A percentile compares a stretch with the other conserved stretches of the same genome.
phyloP scores from a whole-genome alignment of 768 basidiomycete species.

The Cytidiella melzeri region DNA sequence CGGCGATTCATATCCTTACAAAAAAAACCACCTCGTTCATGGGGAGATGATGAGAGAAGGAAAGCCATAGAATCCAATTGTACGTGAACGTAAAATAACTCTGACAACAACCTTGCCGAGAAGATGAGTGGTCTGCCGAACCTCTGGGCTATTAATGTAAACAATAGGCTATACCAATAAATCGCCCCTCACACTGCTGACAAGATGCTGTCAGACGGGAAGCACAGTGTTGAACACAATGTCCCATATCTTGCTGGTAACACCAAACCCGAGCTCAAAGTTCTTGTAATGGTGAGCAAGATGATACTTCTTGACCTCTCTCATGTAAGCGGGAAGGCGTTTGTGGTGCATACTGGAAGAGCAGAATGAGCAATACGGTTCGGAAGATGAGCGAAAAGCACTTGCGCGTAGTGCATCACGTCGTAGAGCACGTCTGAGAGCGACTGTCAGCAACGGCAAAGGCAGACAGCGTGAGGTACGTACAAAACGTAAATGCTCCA shows the following conservation, averaged over 20 bases:
- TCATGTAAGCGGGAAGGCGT: constrained; percentile 76
- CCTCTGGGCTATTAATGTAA: no score
- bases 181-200: no score
- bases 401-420: constrained; percentile 88
- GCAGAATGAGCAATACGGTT: constrained; percentile 12
- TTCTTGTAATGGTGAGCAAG: constrained; percentile 98
- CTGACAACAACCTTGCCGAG: no score
- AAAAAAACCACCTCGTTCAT: no score
- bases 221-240: constrained; percentile 82
- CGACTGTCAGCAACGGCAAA: constrained; percentile 8
- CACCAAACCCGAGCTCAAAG: constrained; percentile 95
- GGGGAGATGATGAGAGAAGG: no score
- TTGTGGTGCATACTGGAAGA: constrained; percentile 71
- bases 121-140: no score
- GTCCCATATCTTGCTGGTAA: constrained; percentile 97
- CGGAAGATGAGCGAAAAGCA: constrained; percentile 6
- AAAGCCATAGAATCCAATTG: no score
- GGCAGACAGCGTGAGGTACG: constrained; percentile 20
- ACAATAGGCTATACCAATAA: no score
- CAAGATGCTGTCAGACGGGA: constrained; percentile 52
- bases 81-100: no score
- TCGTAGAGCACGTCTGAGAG: constrained; percentile 73
- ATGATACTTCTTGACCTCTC: constrained; percentile 95
- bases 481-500: constrained; percentile 72
- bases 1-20: no score